Evolutionary conservation across 2,329 filamentous ascomycete species (phyloP).

Genomic region (Sordariomycetes sp.): DNA sequence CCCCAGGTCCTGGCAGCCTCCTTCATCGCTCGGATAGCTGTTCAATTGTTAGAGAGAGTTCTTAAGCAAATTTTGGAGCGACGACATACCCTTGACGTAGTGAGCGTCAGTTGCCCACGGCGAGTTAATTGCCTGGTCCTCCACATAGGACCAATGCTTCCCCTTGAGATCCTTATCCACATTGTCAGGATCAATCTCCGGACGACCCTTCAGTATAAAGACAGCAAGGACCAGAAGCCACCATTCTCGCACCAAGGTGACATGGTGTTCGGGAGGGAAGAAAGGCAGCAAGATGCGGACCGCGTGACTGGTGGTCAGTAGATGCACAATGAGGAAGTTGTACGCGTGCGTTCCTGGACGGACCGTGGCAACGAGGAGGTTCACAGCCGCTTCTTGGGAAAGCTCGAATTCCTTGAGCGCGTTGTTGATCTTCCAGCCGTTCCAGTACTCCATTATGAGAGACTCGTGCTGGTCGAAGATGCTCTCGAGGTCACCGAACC

Average conservation of each 20-base stretch:
- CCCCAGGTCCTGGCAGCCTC: constrained; percentile 69
- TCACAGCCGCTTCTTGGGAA: constrained; percentile 53
- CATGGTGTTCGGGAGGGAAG: constrained; percentile 63
- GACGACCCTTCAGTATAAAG: constrained; percentile 69
- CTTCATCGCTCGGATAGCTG: constrained; percentile 63
- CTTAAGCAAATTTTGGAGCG: neutral
- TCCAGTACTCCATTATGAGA: constrained; percentile 79
- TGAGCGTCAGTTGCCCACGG: constrained; percentile 65
- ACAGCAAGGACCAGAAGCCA: constrained; percentile 74
- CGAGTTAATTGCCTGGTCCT: constrained; percentile 60
- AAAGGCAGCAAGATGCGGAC: constrained; percentile 76
- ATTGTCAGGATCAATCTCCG: constrained; percentile 57
- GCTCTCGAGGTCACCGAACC: constrained; percentile 52
- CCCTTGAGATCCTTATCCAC: constrained; percentile 51
- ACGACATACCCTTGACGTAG: constrained; percentile 65
- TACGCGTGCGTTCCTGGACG: constrained; percentile 53
- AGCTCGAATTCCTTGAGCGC: constrained; percentile 67
- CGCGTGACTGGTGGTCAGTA: constrained; percentile 80
- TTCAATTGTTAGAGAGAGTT: constrained; percentile 5
- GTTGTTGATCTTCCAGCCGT: constrained; percentile 67
- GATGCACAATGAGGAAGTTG: constrained; percentile 75
- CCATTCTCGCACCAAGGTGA: constrained; percentile 74
- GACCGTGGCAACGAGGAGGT: constrained; percentile 54
- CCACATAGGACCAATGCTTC: constrained; percentile 69
- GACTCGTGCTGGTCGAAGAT: constrained; percentile 63